Evolutionary conservation across 75 land plant species (phyloP).

Genomic region (Ceratopteris richardii): DNA sequence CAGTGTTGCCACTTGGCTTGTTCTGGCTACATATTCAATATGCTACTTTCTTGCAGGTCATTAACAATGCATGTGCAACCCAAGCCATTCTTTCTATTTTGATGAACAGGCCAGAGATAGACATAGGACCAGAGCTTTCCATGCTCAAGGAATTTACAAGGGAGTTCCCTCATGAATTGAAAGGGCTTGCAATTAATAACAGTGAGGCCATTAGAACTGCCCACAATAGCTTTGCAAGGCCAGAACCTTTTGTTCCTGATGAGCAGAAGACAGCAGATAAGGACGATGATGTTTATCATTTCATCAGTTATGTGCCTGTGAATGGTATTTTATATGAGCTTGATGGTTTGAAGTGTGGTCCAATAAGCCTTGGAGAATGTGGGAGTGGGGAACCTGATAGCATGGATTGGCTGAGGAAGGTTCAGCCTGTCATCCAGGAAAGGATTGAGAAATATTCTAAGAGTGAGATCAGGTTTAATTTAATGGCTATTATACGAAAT

Average conservation of each 20-base stretch:
- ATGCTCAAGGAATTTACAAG: constrained; percentile 77
- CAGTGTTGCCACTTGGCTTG: too few species aligned
- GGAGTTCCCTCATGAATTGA: constrained; percentile 90
- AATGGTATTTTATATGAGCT: constrained; percentile 90
- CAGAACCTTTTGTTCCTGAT: constrained; percentile 95
- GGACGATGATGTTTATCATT: constrained; percentile 97
- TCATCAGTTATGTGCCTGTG: constrained; percentile 92
- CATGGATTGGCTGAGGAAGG: constrained; percentile 81
- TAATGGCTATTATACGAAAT: constrained; percentile 91
- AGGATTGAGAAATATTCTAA: constrained; percentile 85
- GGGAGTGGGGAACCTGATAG: constrained; percentile 47
- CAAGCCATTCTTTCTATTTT: constrained; percentile 98
- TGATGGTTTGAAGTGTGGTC: constrained; percentile 98
- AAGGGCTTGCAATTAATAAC: constrained; percentile 92
- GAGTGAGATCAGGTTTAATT: constrained; percentile 91
- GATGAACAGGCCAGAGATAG: constrained; percentile 77
- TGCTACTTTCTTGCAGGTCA: constrained; percentile 44
- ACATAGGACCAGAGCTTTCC: constrained; percentile 85
- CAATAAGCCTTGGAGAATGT: constrained; percentile 82
- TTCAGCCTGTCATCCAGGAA: constrained; percentile 96
- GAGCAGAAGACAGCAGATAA: constrained; percentile 82
- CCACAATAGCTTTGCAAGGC: constrained; percentile 96
- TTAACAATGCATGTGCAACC: constrained; percentile 98
- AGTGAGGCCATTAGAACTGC: constrained; percentile 96
- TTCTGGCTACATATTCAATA: too few species aligned